Evolutionary conservation across 257 asterid species (phyloP), one percentile per base, ranked within the genome.

Genomic region (Penstemon newberryi): DNA sequence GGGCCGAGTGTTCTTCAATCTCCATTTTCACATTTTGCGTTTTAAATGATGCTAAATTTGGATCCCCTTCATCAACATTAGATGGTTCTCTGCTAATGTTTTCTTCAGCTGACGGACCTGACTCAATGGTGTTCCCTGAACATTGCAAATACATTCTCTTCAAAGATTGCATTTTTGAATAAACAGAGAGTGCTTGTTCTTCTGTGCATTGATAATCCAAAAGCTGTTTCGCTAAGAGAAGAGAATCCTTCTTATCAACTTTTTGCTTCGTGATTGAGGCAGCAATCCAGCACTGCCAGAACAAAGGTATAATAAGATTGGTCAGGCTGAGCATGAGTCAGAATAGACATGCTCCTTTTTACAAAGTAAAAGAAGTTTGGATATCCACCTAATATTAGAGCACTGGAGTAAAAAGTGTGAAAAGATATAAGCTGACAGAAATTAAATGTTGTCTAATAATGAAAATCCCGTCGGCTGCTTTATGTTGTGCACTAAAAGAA

Each of bases 251-350:
- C 81, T 83, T 81, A 70, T 85, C 82, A 54, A 87, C 65, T 49
- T 83, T 85, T 51, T 76, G 76, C 69, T 81, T 83, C 54, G 70
- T 60, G 59, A 83, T 64, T 60, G 87, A 85, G 46, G 89, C 89
- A 25, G 87, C 89, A 33, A 67, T 74, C 95, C 95, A 87, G 79
- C 86, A 85, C 95, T 87, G 77, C 60, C 64, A 78, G 53, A 76
- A 8, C 65, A 74, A 60, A 73, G 67, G 72, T 25, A 79, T 8
- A 63, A 72, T 60, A 4, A 47, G 15, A 77, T 59, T 68, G 71
- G 42, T 56, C n/a, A 63, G 52, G 67, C 38, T 15, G 43, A 25
- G 69, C 69, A 70, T 58, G 64, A 74, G 44, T 54, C 58, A 68
- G 56, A 43, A 75, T 63, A 67, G 2, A 67, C 19, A 9, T 42